Evolutionary conservation across 257 asterid genomes (phyloP), one percentile per base, ranked within the genome.

Genomic region (Solanum ossicruentum): DNA sequence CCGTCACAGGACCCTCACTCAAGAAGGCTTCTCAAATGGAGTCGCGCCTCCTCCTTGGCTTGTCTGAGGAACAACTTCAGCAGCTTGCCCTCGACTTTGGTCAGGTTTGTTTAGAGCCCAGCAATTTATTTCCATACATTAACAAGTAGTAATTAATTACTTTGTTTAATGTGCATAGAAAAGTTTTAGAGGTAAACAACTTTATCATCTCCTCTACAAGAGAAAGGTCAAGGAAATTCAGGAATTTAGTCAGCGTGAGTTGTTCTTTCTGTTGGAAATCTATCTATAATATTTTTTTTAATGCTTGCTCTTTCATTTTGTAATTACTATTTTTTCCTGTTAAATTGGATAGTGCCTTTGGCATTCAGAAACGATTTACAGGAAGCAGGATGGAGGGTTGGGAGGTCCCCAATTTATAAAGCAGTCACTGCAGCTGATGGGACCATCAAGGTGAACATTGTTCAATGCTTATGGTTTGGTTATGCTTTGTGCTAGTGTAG

Each of bases 311-410:
- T 26, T 18, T 23, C 12, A 77, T 58, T 70, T 49, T 80, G 80
- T 87, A 45, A 17, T 83, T 83, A 65, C 28, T 83, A 7, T 39
- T 10, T 28, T 49, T 66, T 28, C 13, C 73, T 67, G 49, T 58
- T 84, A 65, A 83, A 84, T 49, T 66, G 86, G 49, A 86, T 81
- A 96, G 99, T 94, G 92, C 98, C 99, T n/a, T 65, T 91, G 93
- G 91, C 92, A 43, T 96, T 96, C 90, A 91, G 98, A 90, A 92
- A 84, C 82, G 97, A 93, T 71, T 90, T 96, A 84, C 88, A 90
- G 89, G 95, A 94, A 84, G 94, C 93, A 2, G 99, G 99, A 49
- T 96, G 98, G 98, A 91, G 83, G 78, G 95, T 94, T 75, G 98
- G 99, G 17, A 89, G 98, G 85, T 96, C 96, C 20, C 95, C 96